Percentiles rank a stretch among this genome's conserved stretches.
Conservation (phyloP, 2,329 filamentous ascomycete genomes). For the Aspergillus chevalieri region DNA sequence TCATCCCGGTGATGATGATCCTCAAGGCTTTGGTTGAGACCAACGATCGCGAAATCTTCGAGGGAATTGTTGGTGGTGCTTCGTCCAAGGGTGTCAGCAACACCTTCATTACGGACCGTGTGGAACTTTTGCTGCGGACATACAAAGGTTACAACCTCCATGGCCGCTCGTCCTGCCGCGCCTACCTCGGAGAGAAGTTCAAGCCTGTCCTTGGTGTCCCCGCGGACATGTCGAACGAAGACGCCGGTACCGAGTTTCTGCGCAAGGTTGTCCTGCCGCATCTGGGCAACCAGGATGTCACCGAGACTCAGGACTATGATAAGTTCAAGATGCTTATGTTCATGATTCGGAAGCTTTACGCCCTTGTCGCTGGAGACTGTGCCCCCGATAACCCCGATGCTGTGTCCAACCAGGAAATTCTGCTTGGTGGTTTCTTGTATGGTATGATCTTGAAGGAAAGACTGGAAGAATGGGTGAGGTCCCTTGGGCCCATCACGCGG, state of each 20-base stretch:
- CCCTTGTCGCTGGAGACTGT: slow-evolving; percentile 86
- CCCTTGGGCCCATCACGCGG: slow-evolving; percentile 48
- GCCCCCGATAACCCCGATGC: slow-evolving; percentile 93
- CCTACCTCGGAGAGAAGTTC: slow-evolving; percentile 88
- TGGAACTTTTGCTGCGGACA: slow-evolving; percentile 83
- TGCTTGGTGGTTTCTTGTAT: slow-evolving; percentile 89
- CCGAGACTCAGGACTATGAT: slow-evolving; percentile 75
- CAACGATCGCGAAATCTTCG: slow-evolving; percentile 92
- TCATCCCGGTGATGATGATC: slow-evolving; percentile 95
- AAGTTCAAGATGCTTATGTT: slow-evolving; percentile 93
- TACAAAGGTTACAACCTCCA: slow-evolving; percentile 89
- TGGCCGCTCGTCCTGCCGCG: slow-evolving; percentile 70
- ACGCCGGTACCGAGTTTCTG: slow-evolving; percentile 85
- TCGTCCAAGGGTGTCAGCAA: slow-evolving; percentile 73
- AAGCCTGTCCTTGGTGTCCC: slow-evolving; percentile 78
- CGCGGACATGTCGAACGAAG: slow-evolving; percentile 77
- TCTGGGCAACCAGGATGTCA: slow-evolving; percentile 78
- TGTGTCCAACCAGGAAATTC: slow-evolving; percentile 89
- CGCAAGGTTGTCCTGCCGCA: slow-evolving; percentile 87
- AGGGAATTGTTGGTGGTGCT: slow-evolving; percentile 75
- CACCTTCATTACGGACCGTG: slow-evolving; percentile 90
- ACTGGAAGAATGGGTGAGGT: slow-evolving; percentile 81
- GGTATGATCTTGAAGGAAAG: slow-evolving; percentile 93
- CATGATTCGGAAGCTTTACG: slow-evolving; percentile 94
- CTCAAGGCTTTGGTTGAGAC: slow-evolving; percentile 92